Conservation (phyloP, 352 stramenopile genomes). For the Globisporangium ultimum region DNA sequence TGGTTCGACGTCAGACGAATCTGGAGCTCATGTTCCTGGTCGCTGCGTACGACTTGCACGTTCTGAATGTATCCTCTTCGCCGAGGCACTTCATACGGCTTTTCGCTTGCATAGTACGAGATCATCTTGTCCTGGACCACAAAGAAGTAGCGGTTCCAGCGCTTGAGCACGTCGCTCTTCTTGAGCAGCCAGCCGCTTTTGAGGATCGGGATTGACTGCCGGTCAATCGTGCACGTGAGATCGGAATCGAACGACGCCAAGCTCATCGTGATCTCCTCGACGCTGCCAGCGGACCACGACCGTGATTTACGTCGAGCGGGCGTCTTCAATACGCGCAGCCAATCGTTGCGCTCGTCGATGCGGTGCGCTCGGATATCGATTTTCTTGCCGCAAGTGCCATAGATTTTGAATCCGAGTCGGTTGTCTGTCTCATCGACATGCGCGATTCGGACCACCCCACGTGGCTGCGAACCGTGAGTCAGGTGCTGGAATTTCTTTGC, state of each 20-base stretch:
- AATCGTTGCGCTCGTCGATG: conserved; percentile 61
- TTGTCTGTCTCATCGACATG: conserved; percentile 61
- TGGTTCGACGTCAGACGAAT: conserved; percentile 27
- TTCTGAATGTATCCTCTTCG: conserved; percentile 56
- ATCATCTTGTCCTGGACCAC: conserved; percentile 69
- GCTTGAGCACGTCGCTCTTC: conserved; percentile 44
- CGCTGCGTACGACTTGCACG: conserved; percentile 28
- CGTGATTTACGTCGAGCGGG: conserved; percentile 55
- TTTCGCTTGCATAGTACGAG: conserved; percentile 71
- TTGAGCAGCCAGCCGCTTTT: conserved; percentile 73
- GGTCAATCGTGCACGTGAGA: conserved; percentile 47
- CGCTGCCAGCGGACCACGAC: conserved; percentile 52
- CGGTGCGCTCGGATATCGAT: conserved; percentile 71
- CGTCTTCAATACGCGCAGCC: conserved; percentile 61
- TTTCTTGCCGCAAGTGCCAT: conserved; percentile 55
- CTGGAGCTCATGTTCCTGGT: conserved; percentile 23
- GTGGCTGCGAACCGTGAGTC: conserved; percentile 48
- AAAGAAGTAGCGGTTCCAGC: conserved; percentile 63
- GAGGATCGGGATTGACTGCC: conserved; percentile 51
- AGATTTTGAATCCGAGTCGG: conserved; percentile 37
- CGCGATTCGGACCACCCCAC: conserved; percentile 64
- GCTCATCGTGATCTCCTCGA: conserved; percentile 48
- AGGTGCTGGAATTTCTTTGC: conserved; percentile 33
- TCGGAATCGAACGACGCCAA: conserved; percentile 58
- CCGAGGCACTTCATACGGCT: conserved; percentile 67